Evolutionary conservation across 441 rosid species (phyloP).

Genomic region (Bruguiera hainesii): DNA sequence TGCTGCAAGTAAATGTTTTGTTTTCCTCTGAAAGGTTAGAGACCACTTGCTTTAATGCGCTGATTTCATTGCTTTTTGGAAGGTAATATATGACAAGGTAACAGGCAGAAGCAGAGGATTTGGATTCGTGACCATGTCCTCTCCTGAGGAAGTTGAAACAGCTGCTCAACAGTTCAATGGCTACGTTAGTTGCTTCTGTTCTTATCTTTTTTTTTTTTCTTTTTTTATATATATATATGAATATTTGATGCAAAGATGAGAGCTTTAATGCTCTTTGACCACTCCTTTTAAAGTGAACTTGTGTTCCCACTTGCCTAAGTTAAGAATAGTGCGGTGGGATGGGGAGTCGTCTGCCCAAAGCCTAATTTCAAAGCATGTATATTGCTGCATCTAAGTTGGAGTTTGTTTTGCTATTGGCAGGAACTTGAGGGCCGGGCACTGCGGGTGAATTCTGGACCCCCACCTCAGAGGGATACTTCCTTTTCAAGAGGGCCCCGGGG

Average conservation of each 20-base stretch:
- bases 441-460: slow-evolving; percentile 73
- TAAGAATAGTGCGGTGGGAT: too few species aligned
- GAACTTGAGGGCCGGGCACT: slow-evolving; percentile 69
- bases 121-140: slow-evolving; percentile 92
- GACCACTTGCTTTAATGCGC: slow-evolving; percentile 4
- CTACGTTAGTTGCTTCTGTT: slow-evolving; percentile 52
- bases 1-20: background rate
- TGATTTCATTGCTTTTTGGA: slow-evolving; percentile 22
- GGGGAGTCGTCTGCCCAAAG: too few species aligned
- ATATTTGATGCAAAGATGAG: background rate
- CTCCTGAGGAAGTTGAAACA: slow-evolving; percentile 66
- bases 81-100: slow-evolving; percentile 87
- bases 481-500: slow-evolving; percentile 46
- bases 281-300: background rate
- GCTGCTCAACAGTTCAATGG: slow-evolving; percentile 91
- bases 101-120: slow-evolving; percentile 97
- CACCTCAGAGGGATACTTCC: slow-evolving; percentile 52
- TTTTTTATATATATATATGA: too few species aligned
- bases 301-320: background rate
- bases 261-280: background rate
- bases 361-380: background rate
- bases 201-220: background rate
- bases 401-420: slow-evolving; percentile 26
- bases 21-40: background rate
- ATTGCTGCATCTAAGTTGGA: slow-evolving; percentile 8